These are phyloP conservation scores for Eucalyptus shirleyi DNA, from an alignment of 345 rosid species.

Conservation along the genomic window DNA sequence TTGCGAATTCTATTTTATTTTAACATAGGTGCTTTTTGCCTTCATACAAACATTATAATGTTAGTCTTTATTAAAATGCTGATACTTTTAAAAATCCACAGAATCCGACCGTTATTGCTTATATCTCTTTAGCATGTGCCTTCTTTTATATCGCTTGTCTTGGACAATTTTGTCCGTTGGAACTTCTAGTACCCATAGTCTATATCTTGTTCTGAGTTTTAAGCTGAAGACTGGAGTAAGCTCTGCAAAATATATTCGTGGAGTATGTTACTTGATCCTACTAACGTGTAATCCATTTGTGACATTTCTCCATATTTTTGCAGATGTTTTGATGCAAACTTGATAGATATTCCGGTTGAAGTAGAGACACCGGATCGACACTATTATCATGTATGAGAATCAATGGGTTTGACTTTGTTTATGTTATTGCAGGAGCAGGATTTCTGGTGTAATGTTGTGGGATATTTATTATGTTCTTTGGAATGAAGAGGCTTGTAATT, in stretches of 20 bases:
- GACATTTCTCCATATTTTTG: neutral
- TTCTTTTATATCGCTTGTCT: neutral
- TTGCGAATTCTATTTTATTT: neutral
- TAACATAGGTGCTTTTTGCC: neutral
- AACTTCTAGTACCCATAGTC: neutral
- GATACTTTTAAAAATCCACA: neutral
- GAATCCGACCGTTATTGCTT: neutral
- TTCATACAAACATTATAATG: neutral
- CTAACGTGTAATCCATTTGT: neutral
- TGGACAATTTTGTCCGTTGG: neutral
- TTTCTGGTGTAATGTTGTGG: neutral
- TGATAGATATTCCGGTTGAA: constrained; percentile 84
- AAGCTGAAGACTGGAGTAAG: neutral
- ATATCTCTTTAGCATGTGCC: neutral
- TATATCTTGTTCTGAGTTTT: neutral
- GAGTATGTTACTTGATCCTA: neutral
- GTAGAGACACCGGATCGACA: constrained; percentile 68
- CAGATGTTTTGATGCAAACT: constrained; percentile 75
- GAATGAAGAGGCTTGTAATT: neutral
- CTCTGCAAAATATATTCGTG: neutral
- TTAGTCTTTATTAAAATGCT: neutral
- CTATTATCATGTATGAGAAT: constrained; percentile 62
- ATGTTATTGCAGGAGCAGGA: neutral
- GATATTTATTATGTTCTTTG: neutral
- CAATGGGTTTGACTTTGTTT: neutral